Base-by-base conservation (phyloP, 108 stramenopile genomes). In the Pseudonitzschia delicatissima region DNA sequence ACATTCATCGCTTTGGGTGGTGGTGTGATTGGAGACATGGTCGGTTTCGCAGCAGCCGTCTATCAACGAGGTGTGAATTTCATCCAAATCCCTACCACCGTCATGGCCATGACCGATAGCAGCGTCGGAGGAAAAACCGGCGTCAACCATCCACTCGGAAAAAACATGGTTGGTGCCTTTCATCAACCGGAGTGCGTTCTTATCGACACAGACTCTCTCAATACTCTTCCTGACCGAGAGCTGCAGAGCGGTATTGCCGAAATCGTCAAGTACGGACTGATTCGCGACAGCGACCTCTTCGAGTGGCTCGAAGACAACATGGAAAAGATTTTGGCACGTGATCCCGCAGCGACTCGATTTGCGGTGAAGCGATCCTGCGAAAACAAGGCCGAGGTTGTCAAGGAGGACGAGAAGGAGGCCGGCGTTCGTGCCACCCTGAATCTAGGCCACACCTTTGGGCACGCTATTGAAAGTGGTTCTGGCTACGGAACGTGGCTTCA, bases 151-250 rank as follows among this genome's bases (percentile, higher is more conserved):
- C 86, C 96, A 23, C 76, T 85, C 29, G 98, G 97, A 52, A 99
- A 99, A 82, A 99, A 99, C 77, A 96, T 99, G 93, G 87, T 99
- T 61, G 98, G 98, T 13, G 93, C 97, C 40, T 98, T 99, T 77
- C 92, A 97, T 68, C 98, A 99, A 76, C 98, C 98, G 17, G 82
- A 93, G 60, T 92, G 93, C 62, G 93, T 98, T 57, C 84, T 96
- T 66, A 83, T 96, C 47, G 95, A 96, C 72, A 94, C 90, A 35
- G 77, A 75, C 33, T 82, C 84, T 20, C 81, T 99, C 40, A 42
- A 63, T 45, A 95, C 94, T 23, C 79, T 99, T 6, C 97, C 98
- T 6, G 93, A 97, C 68, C 94, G 97, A 12, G 96, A 99, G 79
- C 68, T 96, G 37, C 78, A 83, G 23, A 92, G 87, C 57, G 98